Base-by-base conservation (phyloP, 352 stramenopile genomes). In the Globisporangium canariense region DNA sequence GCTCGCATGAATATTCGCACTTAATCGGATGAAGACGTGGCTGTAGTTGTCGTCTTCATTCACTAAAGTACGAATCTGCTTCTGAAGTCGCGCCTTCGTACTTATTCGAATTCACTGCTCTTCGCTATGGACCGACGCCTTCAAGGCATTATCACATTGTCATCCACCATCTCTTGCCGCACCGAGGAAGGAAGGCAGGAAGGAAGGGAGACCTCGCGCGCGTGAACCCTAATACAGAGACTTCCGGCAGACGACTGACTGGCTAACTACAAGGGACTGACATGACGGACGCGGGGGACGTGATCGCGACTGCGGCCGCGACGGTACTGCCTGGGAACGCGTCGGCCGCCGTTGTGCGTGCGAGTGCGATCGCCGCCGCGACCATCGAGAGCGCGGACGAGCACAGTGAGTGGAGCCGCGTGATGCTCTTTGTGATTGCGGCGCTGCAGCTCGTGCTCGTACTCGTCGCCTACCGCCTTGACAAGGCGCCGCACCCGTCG, bases 371-470 rank as follows among this genome's bases (percentile, higher is more conserved):
- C 47, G 63, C 63, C 6, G 55, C 63, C 0, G 55, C 47, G 11
- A 56, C 63, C 18, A 62, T 68, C 63, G 51, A 62, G 63, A 68
- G 63, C 56, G 63, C 63, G 3, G 63, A 68, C n/a, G 63, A 62
- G 56, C 63, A 64, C 46, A 58, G 63, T 40, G 78, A 93, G 43
- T 95, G 87, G 87, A 83, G 73, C 22, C 78, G 83, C 34, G 72
- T 90, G 32, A 83, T 91, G 68, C 77, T 95, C 18, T 91, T 89
- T 41, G 76, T 86, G 55, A 92, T 91, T 59, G 87, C 87, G 9
- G 89, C 78, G 62, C 75, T 95, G 56, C 87, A 95, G 74, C 74
- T 95, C 25, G 70, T 84, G 57, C 73, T 95, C 61, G 85, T 95
- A 64, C 73, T 93, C 36, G 83, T 95, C 5, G 74, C 84, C 50